Evolutionary conservation across 345 rosid species (phyloP), one percentile per base, ranked within the genome.

Genomic region (Pistacia vera): DNA sequence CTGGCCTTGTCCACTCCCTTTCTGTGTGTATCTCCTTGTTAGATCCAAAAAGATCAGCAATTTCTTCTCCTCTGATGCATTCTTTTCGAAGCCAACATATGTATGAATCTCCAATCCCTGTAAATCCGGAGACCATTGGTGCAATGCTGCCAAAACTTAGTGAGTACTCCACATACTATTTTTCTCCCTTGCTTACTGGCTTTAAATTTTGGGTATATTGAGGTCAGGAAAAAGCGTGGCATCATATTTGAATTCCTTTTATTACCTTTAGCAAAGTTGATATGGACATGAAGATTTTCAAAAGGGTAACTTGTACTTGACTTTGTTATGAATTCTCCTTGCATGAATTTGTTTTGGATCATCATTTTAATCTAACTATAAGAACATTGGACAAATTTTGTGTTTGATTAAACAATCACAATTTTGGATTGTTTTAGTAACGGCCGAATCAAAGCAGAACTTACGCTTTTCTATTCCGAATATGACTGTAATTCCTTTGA

Each of bases 81-180:
- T 89, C 97, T 71, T 94, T 86, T 75, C 89, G 93, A 59, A 84
- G 89, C 77, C 98, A 92, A 76, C 93, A 92, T 75, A 90, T 90
- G 86, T 91, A 85, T 14, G 98, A 90, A 82, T 78, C 91, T 82
- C 90, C 96, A 58, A 81, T 88, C 78, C 88, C 91, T 75, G 91
- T 91, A 75, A 86, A 90, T 84, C 86, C 87, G 58, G 97, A 97
- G 88, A 97, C 99, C 54, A 83, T 94, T 46, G 73, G 69, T 81
- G 99, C 99, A 64, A 94, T 97, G 99, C 88, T 97, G 75, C 99
- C 99, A 73, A 92, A 86, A 83, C 97, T 94, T 77, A 87, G 99
- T 97, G 80, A 87, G 97, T 84, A 16, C 1, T 54, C 18, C n/a
- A 13, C 20, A 12, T 54, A 13, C 4, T 54, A 14, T 54, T 18